Evolutionary conservation across 129 eudicot species (phyloP).

Genomic region (Lactuca saligna): DNA sequence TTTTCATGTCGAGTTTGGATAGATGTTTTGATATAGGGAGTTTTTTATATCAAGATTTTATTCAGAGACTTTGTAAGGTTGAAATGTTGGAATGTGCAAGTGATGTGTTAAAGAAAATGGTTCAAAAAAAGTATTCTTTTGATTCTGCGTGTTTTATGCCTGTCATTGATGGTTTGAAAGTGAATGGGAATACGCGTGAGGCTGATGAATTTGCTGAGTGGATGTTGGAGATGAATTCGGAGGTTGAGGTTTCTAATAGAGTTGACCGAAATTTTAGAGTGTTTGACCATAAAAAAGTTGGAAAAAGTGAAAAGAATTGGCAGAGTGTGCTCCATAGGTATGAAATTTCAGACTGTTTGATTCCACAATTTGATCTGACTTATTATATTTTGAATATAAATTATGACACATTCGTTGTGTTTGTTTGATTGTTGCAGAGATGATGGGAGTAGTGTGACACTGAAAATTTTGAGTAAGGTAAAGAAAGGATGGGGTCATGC

Average conservation of each 20-base stretch:
- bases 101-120: constrained; percentile 57
- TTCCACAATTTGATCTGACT: too few species aligned
- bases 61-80: constrained; percentile 55
- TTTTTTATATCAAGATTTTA: constrained; percentile 69
- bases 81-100: constrained; percentile 65
- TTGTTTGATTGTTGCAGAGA: constrained; percentile 54
- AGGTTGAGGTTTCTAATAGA: constrained; percentile 43
- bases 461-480: constrained; percentile 71
- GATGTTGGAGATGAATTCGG: constrained; percentile 80
- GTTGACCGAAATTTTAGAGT: constrained; percentile 28
- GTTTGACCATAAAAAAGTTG: constrained; percentile 30
- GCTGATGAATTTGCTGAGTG: constrained; percentile 79
- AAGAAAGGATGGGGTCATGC: constrained; percentile 90
- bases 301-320: constrained; percentile 50
- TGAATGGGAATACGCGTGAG: constrained; percentile 59
- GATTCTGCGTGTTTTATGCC: constrained; percentile 87
- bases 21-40: constrained; percentile 55
- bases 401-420: background rate
- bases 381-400: background rate
- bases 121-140: constrained; percentile 57
- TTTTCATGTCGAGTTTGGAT: constrained; percentile 67
- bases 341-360: too few species aligned
- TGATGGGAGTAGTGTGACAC: constrained; percentile 78
- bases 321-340: constrained; percentile 62
- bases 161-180: constrained; percentile 67